Percentiles rank a stretch among this genome's conserved stretches.
Conservation (phyloP, 2,329 filamentous ascomycete species). For the Aspergillus floridensis region DNA sequence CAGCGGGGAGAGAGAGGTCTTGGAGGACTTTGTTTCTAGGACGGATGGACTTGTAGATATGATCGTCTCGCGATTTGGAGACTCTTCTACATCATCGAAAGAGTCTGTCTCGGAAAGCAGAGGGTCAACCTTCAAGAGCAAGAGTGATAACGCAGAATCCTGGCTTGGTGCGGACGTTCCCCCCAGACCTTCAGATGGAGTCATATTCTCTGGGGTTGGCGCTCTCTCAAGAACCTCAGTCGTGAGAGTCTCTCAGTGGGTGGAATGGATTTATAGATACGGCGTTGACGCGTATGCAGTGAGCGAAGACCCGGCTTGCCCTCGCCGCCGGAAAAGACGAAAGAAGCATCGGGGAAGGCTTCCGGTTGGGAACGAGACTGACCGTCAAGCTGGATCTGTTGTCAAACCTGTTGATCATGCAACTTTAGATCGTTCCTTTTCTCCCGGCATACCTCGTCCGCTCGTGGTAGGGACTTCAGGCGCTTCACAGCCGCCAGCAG, state of each 20-base stretch:
- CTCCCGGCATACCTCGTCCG: conserved; percentile 46
- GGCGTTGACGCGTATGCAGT: conserved; percentile 84
- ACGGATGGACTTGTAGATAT: conserved; percentile 85
- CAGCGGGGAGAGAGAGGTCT: conserved; percentile 86
- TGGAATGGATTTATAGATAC: conserved; percentile 81
- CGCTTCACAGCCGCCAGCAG: conserved; percentile 18
- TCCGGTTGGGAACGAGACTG: conserved; percentile 12
- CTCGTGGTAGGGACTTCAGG: conserved; percentile 32
- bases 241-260: conserved; percentile 75
- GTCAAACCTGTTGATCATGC: conserved; percentile 10
- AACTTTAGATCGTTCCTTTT: conserved; percentile 25
- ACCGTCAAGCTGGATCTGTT: conserved; percentile 3
- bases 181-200: conserved; percentile 71
- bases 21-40: conserved; percentile 79
- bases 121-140: conserved; percentile 13
- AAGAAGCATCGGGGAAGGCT: conserved; percentile 29
- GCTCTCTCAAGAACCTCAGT: conserved; percentile 69
- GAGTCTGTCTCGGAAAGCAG: conserved; percentile 17
- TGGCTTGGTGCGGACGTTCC: conserved; percentile 75
- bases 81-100: conserved; percentile 41
- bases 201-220: conserved; percentile 80
- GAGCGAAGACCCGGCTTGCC: conserved; percentile 70
- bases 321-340: conserved; percentile 49
- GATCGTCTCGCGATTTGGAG: conserved; percentile 81
- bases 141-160: conserved; percentile 34